Evolutionary conservation across 2,329 filamentous ascomycete genomes (phyloP).

Genomic region (Exophiala sp.): DNA sequence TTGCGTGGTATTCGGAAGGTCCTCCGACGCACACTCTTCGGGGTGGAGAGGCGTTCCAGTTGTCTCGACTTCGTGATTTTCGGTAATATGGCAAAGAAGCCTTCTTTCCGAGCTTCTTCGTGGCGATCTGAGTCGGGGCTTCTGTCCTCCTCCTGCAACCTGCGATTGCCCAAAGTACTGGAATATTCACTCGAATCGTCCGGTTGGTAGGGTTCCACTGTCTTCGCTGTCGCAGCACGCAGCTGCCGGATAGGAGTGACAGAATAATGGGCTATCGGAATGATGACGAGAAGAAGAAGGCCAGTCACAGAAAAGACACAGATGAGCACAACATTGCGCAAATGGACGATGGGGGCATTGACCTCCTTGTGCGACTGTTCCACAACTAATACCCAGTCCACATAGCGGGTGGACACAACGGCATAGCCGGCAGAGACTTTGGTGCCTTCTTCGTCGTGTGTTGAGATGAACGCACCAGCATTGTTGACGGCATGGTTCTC

Average conservation of each 20-base stretch:
- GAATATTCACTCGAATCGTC: constrained; percentile 39
- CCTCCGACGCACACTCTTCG: constrained; percentile 25
- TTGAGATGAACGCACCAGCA: constrained; percentile 62
- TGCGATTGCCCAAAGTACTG: constrained; percentile 27
- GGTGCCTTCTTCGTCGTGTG: constrained; percentile 64
- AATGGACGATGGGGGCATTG: constrained; percentile 64
- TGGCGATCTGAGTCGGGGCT: constrained; percentile 43
- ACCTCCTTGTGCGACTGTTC: constrained; percentile 71
- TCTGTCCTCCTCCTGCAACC: constrained; percentile 40
- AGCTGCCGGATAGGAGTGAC: constrained; percentile 73
- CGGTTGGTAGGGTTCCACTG: constrained; percentile 52
- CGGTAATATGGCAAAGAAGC: constrained; percentile 20
- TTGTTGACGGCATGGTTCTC: constrained; percentile 53
- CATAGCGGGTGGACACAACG: constrained; percentile 59
- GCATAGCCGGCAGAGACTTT: constrained; percentile 76
- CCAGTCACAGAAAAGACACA: constrained; percentile 81
- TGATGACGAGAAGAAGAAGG: constrained; percentile 62
- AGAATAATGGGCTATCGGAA: constrained; percentile 75
- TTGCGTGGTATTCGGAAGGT: constrained; percentile 77
- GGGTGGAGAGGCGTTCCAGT: constrained; percentile 16
- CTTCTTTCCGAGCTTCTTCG: constrained; percentile 37
- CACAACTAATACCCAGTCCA: constrained; percentile 76
- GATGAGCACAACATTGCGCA: constrained; percentile 74
- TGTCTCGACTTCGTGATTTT: constrained; percentile 18
- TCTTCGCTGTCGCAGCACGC: constrained; percentile 67